Evolutionary conservation across 306 rosid species (phyloP), one percentile per base, ranked within the genome.

Genomic region (Castanea sativa): DNA sequence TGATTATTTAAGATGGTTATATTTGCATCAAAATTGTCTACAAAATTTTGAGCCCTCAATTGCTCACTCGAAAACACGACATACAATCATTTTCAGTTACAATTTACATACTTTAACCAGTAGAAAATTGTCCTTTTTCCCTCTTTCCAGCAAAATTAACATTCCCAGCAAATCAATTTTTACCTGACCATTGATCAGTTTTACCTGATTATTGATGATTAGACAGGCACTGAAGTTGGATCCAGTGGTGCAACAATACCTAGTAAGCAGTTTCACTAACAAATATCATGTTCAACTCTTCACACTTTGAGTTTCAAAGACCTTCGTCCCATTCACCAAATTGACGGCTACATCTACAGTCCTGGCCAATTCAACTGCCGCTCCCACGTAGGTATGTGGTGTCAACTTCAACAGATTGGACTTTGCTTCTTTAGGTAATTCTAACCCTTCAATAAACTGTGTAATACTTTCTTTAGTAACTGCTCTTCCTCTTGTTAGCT

Each of bases 401-500:
- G 97, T 90, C 73, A 95, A 69, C 73, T 90, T 85, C 43, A 86
- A 83, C 33, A 95, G 91, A 79, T 82, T 80, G 55, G 23, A 29
- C 90, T 95, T 95, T 13, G 92, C 94, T 77, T 84, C 93, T 7
- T 79, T 70, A 5, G 99, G 97, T 70, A 95, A 76, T 67, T 91
- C 94, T 79, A 95, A 84, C 19, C 89, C 87, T 85, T 88, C 90
- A 30, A 91, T 91, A 79, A 95, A 93, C 20, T 84, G 88, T 80
- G 89, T 84, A 59, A 95, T 90, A 60, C 97, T 89, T 76, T 95
- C 98, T 82, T 83, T 76, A 6, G 89, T 90, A 8, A 95, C 97
- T 18, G 92, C 86, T 84, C 87, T 90, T 41, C 99, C 99, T 86
- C 98, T 90, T 18, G 99, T 95, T 72, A 91, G 88, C 65, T 80